Conservation (phyloP, 1,284 basidiomycete genomes). For the Boletus sp. region DNA sequence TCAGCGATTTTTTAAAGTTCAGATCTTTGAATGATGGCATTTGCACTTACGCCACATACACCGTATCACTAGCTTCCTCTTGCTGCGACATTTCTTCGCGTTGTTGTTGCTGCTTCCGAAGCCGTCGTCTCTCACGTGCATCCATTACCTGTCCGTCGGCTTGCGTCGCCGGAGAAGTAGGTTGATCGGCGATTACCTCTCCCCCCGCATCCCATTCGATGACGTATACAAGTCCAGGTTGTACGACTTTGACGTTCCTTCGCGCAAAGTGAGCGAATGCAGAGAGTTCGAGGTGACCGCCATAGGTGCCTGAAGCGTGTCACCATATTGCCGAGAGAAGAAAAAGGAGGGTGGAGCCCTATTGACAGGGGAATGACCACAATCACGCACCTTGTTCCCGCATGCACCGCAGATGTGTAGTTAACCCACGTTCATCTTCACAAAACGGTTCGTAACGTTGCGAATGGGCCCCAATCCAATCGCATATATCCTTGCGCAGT, state of each 20-base stretch:
- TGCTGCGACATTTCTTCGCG: constrained; percentile 30
- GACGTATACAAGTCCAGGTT: constrained; percentile 82
- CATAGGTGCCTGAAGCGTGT: constrained; percentile 67
- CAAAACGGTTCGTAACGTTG: constrained; percentile 83
- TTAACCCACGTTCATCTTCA: constrained; percentile 77
- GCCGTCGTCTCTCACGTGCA: constrained; percentile 32
- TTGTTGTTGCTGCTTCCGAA: constrained; percentile 30
- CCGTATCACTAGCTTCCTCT: constrained; percentile 38
- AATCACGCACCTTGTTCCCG: constrained; percentile 59
- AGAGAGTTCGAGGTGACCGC: constrained; percentile 86
- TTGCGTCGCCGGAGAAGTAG: constrained; percentile 27
- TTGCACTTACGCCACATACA: constrained; percentile 75
- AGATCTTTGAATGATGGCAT: constrained; percentile 7
- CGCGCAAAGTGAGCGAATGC: constrained; percentile 81
- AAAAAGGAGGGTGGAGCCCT: constrained; percentile 2
- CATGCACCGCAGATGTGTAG: constrained; percentile 72
- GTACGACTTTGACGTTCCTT: constrained; percentile 85
- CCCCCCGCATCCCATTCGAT: constrained; percentile 69
- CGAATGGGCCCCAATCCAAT: constrained; percentile 71
- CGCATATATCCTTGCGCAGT: constrained; percentile 74
- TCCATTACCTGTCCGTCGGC: constrained; percentile 27
- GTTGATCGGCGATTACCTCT: constrained; percentile 32
- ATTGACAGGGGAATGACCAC: constrained; percentile 1
- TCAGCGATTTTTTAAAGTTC: constrained; percentile 13
- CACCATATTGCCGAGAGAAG: constrained; percentile 10